Base-by-base conservation (phyloP, 768 basidiomycete genomes). In the Hericium rajendrae region DNA sequence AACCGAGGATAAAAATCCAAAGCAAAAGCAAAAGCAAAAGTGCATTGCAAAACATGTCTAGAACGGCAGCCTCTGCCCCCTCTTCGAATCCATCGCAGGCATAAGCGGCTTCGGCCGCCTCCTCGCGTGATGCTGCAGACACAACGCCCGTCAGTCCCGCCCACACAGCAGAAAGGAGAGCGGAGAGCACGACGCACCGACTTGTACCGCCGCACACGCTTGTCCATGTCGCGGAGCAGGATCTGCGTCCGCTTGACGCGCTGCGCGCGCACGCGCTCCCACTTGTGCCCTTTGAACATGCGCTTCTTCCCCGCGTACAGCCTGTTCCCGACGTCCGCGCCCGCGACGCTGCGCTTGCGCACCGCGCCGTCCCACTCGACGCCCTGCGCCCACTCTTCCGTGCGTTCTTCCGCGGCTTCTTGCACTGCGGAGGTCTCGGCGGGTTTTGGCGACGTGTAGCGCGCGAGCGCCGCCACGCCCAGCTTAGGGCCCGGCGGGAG, bases 261-360 rank as follows among this genome's bases (percentile, higher is more conserved):
- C 66, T 75, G 74, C 57, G 73, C 75, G 62, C 74, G 75, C 61
- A 72, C 67, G 38, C 87, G 79, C 72, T 92, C 86, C 85, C 86
- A 91, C 64, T 80, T 86, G 76, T 92, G 90, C n/a, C 90, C 90
- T 76, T 92, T 93, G 82, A 93, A 92, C 90, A 92, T 92, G 60
- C 79, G 75, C 76, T 83, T 86, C 79, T 80, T 87, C 57, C 77
- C 83, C 10, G 84, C 81, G 62, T 92, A 93, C 62, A 91, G 70
- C 55, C 80, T 77, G 60, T 78, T 78, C 38, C 86, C 85, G 20
- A 64, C 76, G 65, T 58, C 84, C 75, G 53, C 78, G 71, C 56
- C 85, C 80, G 57, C 73, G 66, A 67, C 66, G 51, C 53, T 62
- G 59, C 67, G 68, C 62, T 65, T 64, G 55, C 66, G 65, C 43